Evolutionary conservation across 2,329 filamentous ascomycete species (phyloP).

Genomic region (Verticillium longisporum): DNA sequence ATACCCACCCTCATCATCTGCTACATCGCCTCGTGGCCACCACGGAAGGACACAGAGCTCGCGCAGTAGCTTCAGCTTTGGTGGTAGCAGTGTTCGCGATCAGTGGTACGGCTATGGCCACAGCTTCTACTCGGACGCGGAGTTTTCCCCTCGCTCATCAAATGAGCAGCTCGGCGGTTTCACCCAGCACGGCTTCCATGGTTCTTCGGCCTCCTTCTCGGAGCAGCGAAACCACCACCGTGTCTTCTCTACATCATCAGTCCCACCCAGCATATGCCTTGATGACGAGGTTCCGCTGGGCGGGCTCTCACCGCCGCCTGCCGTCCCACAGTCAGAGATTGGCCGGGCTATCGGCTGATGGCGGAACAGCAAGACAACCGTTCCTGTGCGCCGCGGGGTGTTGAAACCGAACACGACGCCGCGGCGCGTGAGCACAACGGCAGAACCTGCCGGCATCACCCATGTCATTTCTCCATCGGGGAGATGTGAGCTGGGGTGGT

Average conservation of each 20-base stretch:
- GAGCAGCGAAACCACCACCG: slow-evolving; percentile 23
- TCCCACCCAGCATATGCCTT: slow-evolving; percentile 35
- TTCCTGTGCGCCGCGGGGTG: neutral
- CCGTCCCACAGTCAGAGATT: slow-evolving; percentile 39
- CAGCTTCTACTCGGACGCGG: slow-evolving; percentile 25
- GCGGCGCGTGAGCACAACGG: neutral
- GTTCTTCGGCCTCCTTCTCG: slow-evolving; percentile 11
- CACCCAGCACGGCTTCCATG: slow-evolving; percentile 4
- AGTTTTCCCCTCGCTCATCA: slow-evolving; percentile 27
- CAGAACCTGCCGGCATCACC: neutral
- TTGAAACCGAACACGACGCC: neutral
- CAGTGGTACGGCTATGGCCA: slow-evolving; percentile 33
- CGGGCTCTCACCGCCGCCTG: slow-evolving; percentile 42
- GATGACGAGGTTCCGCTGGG: slow-evolving; percentile 37
- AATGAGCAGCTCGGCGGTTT: slow-evolving; percentile 16
- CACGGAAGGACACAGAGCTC: slow-evolving; percentile 34
- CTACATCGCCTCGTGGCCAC: slow-evolving; percentile 17
- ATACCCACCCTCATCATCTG: slow-evolving; percentile 20
- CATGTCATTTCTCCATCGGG: neutral
- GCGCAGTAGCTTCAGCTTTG: slow-evolving; percentile 36
- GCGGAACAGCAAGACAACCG: neutral
- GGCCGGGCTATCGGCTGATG: slow-evolving; percentile 48
- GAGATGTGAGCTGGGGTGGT: neutral
- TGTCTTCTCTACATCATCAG: slow-evolving; percentile 35
- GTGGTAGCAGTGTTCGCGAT: slow-evolving; percentile 33